phyloP scores from a whole-genome alignment of 148 eudicot species.

The Fallopia convolvulus region DNA sequence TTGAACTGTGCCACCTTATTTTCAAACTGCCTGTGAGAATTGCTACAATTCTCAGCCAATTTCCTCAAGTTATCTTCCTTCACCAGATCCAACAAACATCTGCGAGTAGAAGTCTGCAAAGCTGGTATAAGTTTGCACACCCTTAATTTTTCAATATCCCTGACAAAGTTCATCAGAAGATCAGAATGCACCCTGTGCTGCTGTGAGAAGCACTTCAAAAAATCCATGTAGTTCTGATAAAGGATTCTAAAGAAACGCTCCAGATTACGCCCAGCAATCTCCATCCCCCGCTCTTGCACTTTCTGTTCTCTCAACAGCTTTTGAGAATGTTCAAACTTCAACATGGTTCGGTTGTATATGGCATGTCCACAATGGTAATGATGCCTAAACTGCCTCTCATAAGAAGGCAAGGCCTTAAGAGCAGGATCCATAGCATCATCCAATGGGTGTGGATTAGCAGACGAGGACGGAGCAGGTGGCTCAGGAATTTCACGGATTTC shows the following conservation, averaged over 20 bases:
- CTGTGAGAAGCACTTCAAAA: constrained; percentile 59
- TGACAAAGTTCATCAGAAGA: constrained; percentile 51
- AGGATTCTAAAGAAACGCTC: constrained; percentile 71
- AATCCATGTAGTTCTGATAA: constrained; percentile 67
- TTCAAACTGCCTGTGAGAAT: constrained; percentile 83
- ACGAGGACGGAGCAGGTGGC: constrained; percentile 44
- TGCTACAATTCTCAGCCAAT: constrained; percentile 55
- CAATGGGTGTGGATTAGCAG: constrained; percentile 61
- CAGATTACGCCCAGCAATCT: constrained; percentile 81
- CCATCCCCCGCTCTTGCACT: constrained; percentile 92
- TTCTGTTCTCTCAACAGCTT: constrained; percentile 67
- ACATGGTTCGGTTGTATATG: constrained; percentile 45
- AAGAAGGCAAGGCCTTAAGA: constrained; percentile 83
- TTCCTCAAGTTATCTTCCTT: constrained; percentile 81
- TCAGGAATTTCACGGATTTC: constrained; percentile 40
- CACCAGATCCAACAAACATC: constrained; percentile 82
- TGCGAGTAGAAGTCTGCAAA: constrained; percentile 53
- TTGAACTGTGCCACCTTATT: constrained; percentile 85
- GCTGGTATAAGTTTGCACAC: constrained; percentile 60
- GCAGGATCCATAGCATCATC: constrained; percentile 94
- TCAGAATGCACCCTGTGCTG: constrained; percentile 63
- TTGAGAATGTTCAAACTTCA: constrained; percentile 46
- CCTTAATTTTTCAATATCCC: constrained; percentile 73
- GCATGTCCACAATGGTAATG: constrained; percentile 81
- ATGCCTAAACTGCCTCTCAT: constrained; percentile 81